Conservation (phyloP, 2,329 filamentous ascomycete species). For the Aspergillus sp. region DNA sequence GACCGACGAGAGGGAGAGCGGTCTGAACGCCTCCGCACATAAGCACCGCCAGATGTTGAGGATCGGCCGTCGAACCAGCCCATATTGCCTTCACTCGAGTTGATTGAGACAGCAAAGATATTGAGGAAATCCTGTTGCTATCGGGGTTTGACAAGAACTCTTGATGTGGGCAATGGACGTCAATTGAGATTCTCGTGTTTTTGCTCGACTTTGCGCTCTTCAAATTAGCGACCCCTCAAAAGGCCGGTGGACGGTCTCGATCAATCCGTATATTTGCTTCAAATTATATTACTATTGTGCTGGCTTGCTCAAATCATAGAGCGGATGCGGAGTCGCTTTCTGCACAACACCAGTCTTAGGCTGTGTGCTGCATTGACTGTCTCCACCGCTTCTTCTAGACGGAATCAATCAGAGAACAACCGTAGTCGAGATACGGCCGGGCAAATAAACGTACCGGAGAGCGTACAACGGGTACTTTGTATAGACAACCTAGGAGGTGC, state of each 20-base stretch:
- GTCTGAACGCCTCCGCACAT: constrained; percentile 35
- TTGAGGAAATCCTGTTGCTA: not conserved
- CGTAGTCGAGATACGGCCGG: not conserved
- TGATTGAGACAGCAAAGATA: not conserved
- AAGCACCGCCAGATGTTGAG: constrained; percentile 25
- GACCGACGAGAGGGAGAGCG: constrained; percentile 36
- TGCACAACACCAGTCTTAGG: constrained; percentile 20
- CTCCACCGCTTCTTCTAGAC: constrained; percentile 15
- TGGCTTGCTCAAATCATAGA: constrained; percentile 13
- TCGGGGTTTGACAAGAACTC: not conserved
- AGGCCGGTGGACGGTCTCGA: not conserved
- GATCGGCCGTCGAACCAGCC: constrained; percentile 48
- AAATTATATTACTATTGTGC: not conserved
- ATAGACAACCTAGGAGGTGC: not conserved
- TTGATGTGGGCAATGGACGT: not conserved
- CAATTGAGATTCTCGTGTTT: not conserved
- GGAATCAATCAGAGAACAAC: not conserved
- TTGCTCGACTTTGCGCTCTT: not conserved
- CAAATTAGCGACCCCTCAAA: no score
- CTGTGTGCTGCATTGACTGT: constrained; percentile 16
- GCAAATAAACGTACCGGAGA: not conserved
- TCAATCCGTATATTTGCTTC: not conserved
- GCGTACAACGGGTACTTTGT: not conserved
- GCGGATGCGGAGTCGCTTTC: constrained; percentile 17
- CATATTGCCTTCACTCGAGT: constrained; percentile 33